A percentile compares a stretch with the other conserved stretches of the same genome.
Evolutionary conservation across 148 eudicot species (phyloP).

Genomic region (Spergularia marina): DNA sequence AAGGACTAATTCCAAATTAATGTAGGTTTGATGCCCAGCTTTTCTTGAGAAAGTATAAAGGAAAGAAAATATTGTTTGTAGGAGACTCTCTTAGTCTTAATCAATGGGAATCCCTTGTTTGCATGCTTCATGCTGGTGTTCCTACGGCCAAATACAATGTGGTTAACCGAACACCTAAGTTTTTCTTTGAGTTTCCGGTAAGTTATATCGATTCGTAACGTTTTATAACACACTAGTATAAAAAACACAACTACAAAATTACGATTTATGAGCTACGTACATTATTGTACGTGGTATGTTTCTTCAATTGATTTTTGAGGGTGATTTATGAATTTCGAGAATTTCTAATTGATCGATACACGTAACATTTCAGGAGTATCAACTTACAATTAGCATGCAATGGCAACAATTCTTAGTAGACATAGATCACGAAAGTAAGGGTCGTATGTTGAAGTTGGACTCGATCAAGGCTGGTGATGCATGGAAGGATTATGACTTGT

Average conservation of each 20-base stretch:
- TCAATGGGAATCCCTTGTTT: conserved; percentile 51
- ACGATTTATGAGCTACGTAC: too few species aligned
- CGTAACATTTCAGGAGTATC: conserved; percentile 38
- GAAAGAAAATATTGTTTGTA: conserved; percentile 52
- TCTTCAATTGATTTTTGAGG: too few species aligned
- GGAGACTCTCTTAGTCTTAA: conserved; percentile 52
- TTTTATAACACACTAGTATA: too few species aligned
- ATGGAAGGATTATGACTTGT: conserved; percentile 48
- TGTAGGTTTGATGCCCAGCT: conserved; percentile 41
- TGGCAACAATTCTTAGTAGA: conserved; percentile 53
- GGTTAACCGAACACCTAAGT: neutral
- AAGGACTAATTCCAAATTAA: neutral
- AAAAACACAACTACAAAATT: too few species aligned
- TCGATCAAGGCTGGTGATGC: conserved; percentile 46
- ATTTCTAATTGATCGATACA: neutral
- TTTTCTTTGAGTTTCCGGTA: conserved; percentile 34
- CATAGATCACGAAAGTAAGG: conserved; percentile 32
- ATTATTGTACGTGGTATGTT: too few species aligned
- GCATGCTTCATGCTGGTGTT: conserved; percentile 45
- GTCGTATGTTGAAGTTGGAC: conserved; percentile 48
- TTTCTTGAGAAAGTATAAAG: conserved; percentile 36
- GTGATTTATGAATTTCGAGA: too few species aligned
- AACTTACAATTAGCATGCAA: conserved; percentile 32
- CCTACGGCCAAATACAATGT: conserved; percentile 27
- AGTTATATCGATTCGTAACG: neutral